Evolutionary conservation across 345 rosid species (phyloP).

Genomic region (Reutealis trisperma): DNA sequence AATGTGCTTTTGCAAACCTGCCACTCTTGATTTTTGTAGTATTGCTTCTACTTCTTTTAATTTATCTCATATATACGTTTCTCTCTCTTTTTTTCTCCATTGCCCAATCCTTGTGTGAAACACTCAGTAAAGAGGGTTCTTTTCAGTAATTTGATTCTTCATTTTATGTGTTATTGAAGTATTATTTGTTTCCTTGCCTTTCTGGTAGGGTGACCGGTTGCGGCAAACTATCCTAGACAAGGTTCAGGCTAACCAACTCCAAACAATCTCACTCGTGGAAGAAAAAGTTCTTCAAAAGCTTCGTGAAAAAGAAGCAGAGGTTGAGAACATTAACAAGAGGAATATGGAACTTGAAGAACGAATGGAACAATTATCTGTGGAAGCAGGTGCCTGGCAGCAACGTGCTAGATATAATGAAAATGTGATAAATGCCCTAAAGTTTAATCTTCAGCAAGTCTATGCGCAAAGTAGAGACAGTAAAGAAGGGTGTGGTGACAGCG

Average conservation of each 20-base stretch:
- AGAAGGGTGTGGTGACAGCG: constrained; percentile 93
- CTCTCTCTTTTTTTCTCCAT: neutral
- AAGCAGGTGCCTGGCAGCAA: constrained; percentile 81
- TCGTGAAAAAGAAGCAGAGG: constrained; percentile 69
- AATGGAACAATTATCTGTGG: constrained; percentile 63
- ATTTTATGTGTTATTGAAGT: neutral
- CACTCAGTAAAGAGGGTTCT: neutral
- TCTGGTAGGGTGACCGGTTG: constrained; percentile 57
- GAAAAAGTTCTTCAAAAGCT: constrained; percentile 59
- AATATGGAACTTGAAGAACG: constrained; percentile 76
- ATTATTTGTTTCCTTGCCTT: constrained; percentile 13
- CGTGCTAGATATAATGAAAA: constrained; percentile 70
- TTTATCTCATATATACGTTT: neutral
- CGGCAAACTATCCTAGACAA: constrained; percentile 56
- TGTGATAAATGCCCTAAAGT: constrained; percentile 63
- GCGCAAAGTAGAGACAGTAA: constrained; percentile 65
- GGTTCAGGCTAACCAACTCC: constrained; percentile 60
- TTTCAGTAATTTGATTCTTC: neutral
- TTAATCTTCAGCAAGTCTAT: constrained; percentile 67
- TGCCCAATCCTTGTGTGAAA: neutral
- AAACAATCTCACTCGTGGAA: constrained; percentile 59
- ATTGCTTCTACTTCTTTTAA: neutral
- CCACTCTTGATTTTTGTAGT: neutral
- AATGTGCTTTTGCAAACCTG: neutral
- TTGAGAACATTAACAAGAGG: constrained; percentile 64